Base-by-base conservation (phyloP, 768 basidiomycete species). In the Mycena olivaceomarginata region DNA sequence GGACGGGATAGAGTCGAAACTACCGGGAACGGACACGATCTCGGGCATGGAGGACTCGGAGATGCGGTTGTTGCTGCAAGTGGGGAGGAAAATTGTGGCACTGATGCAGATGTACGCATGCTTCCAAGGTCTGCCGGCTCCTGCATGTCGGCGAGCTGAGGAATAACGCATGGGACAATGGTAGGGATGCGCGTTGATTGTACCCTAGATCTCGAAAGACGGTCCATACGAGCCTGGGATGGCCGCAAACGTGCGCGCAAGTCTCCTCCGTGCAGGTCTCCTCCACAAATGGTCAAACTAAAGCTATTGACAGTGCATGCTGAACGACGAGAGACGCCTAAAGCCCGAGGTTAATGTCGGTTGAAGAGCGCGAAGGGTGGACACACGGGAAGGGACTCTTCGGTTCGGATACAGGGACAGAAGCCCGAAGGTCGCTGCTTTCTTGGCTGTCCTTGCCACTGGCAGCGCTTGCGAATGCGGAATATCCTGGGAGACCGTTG, bases 1-100 rank as follows among this genome's bases (percentile, higher is more conserved):
- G 75, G 72, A 25, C 78, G 78, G 3, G 63, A 53, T n/a, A 77
- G 60, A n/a, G 67, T 74, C n/a, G 72, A 67, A 31, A 79, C 71
- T n/a, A 63, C 57, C 4, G 78, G 78, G 25, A 65, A 40, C 56
- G 53, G 63, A 66, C 13, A 60, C 41, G 59, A 37, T 51, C 13
- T 22, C 37, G 39, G 5, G 15, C 6, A 51, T n/a, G 45, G 16
- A 41, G 51, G 48, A 31, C 31, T 31, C 31, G 31, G 31, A 56
- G 71, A 10, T 40, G 56, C 20, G 51, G 57, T 37, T 18, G 57
- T 18, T 43, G 56, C 25, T 37, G 39, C 45, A 40, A 45, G 39
- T 0, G 43, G 40, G 15, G 31, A 64, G 31, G n/a, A 20, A 20
- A 48, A 41, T n/a, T 41, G 59, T 16, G 77, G 67, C 13, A 67